Base-by-base conservation (phyloP, 2,329 filamentous ascomycete genomes). In the Graphilbum sp. region DNA sequence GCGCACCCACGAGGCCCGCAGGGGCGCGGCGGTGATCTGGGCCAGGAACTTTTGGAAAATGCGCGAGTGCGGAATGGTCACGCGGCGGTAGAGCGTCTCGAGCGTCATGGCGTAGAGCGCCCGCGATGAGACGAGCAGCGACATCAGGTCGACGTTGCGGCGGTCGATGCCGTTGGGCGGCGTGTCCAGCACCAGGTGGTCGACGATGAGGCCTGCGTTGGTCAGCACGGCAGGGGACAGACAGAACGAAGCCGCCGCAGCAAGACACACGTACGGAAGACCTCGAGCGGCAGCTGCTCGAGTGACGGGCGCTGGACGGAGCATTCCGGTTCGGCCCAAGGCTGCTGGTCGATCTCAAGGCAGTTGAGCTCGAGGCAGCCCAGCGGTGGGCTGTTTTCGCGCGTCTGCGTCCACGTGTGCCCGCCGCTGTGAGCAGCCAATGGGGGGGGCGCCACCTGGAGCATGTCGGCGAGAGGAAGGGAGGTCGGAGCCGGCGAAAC, bases 41-140 rank as follows among this genome's bases (percentile, higher is more conserved):
- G 66, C 64, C 35, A 86, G 68, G 48, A 86, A 84, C 58, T 88
- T 88, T 52, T 76, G 76, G 60, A 87, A 90, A 53, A 86, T 84
- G 43, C 75, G 66, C 20, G 83, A 88, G 62, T 87, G 82, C 6
- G 83, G 82, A 47, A 88, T 79, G 32, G 80, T 85, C 54, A 88
- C 80, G 54, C 82, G 75, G 46, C 73, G 70, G 60, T 88, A 88
- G 35, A 90, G 67, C 7, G 81, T 80, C 47, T 72, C 70, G 25
- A 87, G 62, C 4, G 82, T 87, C 17, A 77, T 77, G 20, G 69
- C 69, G 52, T 88, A 78, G 42, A 88, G 62, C 23, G 72, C 72
- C 52, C 71, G 74, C n/a, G 80, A 88, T n/a, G 79, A 75, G 45
- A 85, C 59, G 29, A 88, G 65, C 45, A 85, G 69, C 16, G 80